phyloP scores from a whole-genome alignment of 148 eudicot species.

The Nyssa sinensis region DNA sequence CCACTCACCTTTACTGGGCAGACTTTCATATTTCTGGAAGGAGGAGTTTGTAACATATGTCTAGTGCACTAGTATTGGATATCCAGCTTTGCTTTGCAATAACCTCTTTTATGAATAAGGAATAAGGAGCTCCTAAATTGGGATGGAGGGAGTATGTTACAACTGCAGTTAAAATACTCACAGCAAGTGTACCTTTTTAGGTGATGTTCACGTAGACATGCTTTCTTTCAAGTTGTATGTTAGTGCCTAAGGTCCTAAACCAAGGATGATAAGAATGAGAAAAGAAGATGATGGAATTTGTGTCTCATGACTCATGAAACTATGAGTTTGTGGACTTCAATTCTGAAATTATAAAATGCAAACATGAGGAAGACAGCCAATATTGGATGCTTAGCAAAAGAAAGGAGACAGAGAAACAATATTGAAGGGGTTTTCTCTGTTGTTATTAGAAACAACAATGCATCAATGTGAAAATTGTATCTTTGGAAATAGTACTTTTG shows the following conservation, averaged over 20 bases:
- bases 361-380: too few species aligned
- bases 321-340: not conserved
- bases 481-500: slow-evolving; percentile 1
- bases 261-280: not conserved
- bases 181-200: not conserved
- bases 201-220: not conserved
- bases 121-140: too few species aligned
- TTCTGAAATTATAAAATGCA: not conserved
- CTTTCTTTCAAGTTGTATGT: not conserved
- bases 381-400: not conserved
- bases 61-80: not conserved
- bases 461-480: not conserved
- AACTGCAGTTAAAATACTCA: not conserved
- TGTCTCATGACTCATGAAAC: not conserved
- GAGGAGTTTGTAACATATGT: not conserved
- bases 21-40: not conserved
- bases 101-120: too few species aligned
- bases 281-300: not conserved
- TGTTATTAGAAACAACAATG: not conserved
- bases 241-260: not conserved
- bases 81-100: not conserved
- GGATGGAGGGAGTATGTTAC: too few species aligned
- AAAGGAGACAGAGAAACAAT: not conserved
- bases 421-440: not conserved
- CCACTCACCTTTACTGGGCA: not conserved